Base-by-base conservation (phyloP, 805 yeast genomes). In the Candida maesae region DNA sequence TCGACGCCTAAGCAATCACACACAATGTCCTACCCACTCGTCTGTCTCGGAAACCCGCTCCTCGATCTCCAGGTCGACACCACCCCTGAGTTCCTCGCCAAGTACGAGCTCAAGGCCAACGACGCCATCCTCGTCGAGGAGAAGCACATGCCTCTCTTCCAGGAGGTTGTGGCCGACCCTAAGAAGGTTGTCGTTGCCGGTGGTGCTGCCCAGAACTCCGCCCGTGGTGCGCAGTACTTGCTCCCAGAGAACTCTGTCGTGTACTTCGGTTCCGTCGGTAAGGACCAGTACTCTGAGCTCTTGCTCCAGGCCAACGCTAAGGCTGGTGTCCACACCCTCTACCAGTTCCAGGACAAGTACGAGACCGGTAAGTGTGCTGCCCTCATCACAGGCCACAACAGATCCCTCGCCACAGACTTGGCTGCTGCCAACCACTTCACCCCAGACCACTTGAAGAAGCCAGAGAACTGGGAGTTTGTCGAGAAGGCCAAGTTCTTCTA, bases 311-410 rank as follows among this genome's bases (percentile, higher is more conserved):
- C 96, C 65, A 93, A 93, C 70, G 70, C 75, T 41, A 69, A 78
- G 46, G 96, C 95, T 56, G 99, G 99, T 57, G 87, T 93, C 53
- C 71, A 76, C 61, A 82, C 96, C 42, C 74, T 79, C 51, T 93
- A 93, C 74, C 84, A 82, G 76, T 79, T 86, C 56, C 89, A 84
- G 63, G 76, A 74, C 31, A 78, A 74, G 43, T 63, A 74, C 52
- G 85, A 89, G 55, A 93, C 99, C 45, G 99, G 99, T 61, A 91
- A 91, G 65, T 93, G 99, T 74, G 99, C 97, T 41, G 98, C 96
- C 50, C 74, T 93, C 63, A 84, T 93, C 64, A 80, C 80, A 42
- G 95, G 93, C 42, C 76, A 74, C 60, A 70, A 89, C 78, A 82
- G 99, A 70, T 91, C 97, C 20, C 73, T 93, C 62, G 97, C 79